phyloP scores from a whole-genome alignment of 345 rosid species.

The Gossypium ekmanianum region DNA sequence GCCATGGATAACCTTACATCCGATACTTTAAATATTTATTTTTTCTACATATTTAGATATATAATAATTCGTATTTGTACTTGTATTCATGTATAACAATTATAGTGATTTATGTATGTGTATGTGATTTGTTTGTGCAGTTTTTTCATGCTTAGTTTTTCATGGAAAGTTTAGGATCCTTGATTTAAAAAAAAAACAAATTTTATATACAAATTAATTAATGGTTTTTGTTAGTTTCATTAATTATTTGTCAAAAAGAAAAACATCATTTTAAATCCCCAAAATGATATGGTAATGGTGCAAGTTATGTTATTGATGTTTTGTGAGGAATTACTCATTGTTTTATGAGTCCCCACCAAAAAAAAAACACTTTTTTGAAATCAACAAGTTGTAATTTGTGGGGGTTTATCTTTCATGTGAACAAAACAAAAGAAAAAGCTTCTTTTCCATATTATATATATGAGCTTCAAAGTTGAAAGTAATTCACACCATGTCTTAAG shows the following conservation, averaged over 20 bases:
- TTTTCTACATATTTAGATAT: too few species aligned
- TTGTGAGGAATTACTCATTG: not conserved
- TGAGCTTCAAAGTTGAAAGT: not conserved
- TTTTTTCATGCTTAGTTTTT: not conserved
- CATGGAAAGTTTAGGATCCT: not conserved
- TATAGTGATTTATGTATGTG: too few species aligned
- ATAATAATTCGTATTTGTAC: too few species aligned
- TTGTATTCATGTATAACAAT: too few species aligned
- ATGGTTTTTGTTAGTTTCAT: not conserved
- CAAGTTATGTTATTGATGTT: not conserved
- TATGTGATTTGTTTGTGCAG: not conserved
- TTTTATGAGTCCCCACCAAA: not conserved
- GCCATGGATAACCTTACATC: not conserved
- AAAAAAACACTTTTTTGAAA: not conserved
- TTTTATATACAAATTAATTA: not conserved
- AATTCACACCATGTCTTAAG: too few species aligned
- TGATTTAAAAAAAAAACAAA: not conserved
- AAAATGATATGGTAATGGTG: not conserved
- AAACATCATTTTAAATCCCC: not conserved
- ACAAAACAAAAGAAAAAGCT: not conserved
- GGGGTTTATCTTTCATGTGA: not conserved
- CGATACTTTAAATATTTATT: too few species aligned
- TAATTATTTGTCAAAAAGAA: not conserved
- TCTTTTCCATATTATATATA: not conserved
- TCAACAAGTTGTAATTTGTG: not conserved